Conservation (phyloP, 208 protist species). For the Leishmania amazonensis region DNA sequence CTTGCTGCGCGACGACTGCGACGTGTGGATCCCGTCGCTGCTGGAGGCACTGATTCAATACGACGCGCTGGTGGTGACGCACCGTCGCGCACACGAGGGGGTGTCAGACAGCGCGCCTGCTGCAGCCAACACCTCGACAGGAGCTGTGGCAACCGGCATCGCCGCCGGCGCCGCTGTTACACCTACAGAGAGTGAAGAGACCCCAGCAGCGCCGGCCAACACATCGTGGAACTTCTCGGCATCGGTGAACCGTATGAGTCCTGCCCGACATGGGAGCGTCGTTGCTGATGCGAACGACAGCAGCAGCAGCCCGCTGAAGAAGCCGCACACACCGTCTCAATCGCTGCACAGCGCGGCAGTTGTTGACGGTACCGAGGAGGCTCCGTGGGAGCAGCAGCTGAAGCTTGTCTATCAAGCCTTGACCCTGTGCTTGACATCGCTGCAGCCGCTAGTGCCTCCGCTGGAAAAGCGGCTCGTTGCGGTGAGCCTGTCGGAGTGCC, state of each 20-base stretch:
- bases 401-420: conserved; percentile 40
- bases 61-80: conserved; percentile 33
- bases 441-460: conserved; percentile 33
- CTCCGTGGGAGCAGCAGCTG: conserved; percentile 22
- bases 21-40: conserved; percentile 61
- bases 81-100: conserved; percentile 25
- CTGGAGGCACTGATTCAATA: conserved; percentile 47
- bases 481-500: conserved; percentile 25
- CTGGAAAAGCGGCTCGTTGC: conserved; percentile 15
- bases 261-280: background rate
- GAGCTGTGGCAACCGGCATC: background rate
- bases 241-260: background rate
- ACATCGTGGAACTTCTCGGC: background rate
- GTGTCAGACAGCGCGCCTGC: background rate
- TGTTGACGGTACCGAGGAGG: background rate
- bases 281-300: background rate
- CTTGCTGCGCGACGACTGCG: conserved; percentile 60
- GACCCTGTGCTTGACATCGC: conserved; percentile 32
- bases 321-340: background rate
- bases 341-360: background rate
- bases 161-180: background rate
- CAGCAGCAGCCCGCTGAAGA: background rate
- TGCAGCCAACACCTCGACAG: background rate
- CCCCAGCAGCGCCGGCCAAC: background rate
- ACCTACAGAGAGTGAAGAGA: background rate